Evolutionary conservation across 805 yeast genomes (phyloP).

Genomic region (Wickerhamiella australiensis): DNA sequence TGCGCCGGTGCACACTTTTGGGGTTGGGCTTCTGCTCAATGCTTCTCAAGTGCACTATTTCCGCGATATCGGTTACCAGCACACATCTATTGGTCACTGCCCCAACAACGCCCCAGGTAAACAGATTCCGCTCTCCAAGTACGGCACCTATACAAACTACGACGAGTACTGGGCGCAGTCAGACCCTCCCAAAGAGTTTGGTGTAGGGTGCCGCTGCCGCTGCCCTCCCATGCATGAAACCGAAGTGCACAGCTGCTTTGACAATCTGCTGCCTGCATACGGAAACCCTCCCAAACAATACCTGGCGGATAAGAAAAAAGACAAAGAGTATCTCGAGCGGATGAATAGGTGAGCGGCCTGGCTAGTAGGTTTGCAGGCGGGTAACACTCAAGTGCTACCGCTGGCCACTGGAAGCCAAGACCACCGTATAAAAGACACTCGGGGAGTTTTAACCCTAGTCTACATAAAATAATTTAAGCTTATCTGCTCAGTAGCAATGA

Average conservation of each 20-base stretch:
- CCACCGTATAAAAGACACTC: too few relatives aligned
- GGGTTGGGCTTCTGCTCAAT: constrained; percentile 62
- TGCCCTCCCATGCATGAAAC: constrained; percentile 32
- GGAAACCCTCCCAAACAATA: background rate
- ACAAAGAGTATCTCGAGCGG: background rate
- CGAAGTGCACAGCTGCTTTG: constrained; percentile 7
- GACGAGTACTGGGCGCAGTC: constrained; percentile 32
- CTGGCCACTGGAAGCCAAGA: too few relatives aligned
- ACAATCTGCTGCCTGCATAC: background rate
- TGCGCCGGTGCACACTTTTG: constrained; percentile 87
- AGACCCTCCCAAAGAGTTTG: constrained; percentile 32
- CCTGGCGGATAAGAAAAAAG: background rate
- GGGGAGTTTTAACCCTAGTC: too few relatives aligned
- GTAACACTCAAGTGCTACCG: background rate
- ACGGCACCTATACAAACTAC: constrained; percentile 28
- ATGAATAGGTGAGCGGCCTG: background rate
- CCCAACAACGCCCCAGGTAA: constrained; percentile 48
- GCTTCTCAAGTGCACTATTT: constrained; percentile 72
- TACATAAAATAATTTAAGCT: too few relatives aligned
- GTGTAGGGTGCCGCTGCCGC: constrained; percentile 78
- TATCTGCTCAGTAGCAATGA: too few relatives aligned
- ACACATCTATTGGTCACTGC: constrained; percentile 65
- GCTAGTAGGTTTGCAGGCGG: background rate
- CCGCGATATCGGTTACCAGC: constrained; percentile 76
- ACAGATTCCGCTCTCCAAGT: constrained; percentile 35